phyloP scores from a whole-genome alignment of 1,284 basidiomycete genomes.

The Rhodotorula sp. region DNA sequence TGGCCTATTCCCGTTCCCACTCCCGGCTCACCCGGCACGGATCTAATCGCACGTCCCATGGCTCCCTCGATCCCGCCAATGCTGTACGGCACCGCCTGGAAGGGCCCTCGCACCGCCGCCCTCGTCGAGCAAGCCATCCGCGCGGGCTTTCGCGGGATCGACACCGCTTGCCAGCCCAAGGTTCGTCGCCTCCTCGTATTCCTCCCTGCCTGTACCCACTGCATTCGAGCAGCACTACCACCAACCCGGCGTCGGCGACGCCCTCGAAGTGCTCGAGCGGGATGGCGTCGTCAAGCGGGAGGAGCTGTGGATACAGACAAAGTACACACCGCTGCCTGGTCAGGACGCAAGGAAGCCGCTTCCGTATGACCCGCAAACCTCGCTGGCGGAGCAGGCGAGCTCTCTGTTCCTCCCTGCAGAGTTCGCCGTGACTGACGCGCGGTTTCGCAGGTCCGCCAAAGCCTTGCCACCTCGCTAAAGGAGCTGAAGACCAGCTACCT shows the following conservation, averaged over 20 bases:
- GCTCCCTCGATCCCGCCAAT: conserved; percentile 47
- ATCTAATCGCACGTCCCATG: neutral
- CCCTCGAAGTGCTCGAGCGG: conserved; percentile 59
- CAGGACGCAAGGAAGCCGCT: conserved; percentile 69
- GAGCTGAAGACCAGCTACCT: conserved; percentile 70
- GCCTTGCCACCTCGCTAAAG: conserved; percentile 64
- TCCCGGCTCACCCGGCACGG: neutral
- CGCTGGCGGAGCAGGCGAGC: conserved; percentile 60
- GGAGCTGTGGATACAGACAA: conserved; percentile 72
- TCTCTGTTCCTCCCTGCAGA: neutral
- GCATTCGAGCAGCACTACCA: conserved; percentile 17
- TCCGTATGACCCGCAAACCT: conserved; percentile 65
- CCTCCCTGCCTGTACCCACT: neutral
- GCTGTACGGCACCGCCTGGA: conserved; percentile 71
- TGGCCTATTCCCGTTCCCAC: too few relatives aligned
- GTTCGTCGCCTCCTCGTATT: conserved; percentile 53
- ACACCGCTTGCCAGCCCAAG: conserved; percentile 74
- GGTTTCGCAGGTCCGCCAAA: conserved; percentile 56
- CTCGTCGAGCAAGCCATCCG: conserved; percentile 70
- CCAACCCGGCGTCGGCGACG: conserved; percentile 77
- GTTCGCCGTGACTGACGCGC: neutral
- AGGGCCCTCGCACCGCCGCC: conserved; percentile 60
- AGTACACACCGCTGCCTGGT: conserved; percentile 72
- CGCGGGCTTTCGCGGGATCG: conserved; percentile 70
- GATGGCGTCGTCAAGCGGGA: conserved; percentile 64